phyloP scores from a whole-genome alignment of 2,329 filamentous ascomycete species.

The Beauveria bassiana region DNA sequence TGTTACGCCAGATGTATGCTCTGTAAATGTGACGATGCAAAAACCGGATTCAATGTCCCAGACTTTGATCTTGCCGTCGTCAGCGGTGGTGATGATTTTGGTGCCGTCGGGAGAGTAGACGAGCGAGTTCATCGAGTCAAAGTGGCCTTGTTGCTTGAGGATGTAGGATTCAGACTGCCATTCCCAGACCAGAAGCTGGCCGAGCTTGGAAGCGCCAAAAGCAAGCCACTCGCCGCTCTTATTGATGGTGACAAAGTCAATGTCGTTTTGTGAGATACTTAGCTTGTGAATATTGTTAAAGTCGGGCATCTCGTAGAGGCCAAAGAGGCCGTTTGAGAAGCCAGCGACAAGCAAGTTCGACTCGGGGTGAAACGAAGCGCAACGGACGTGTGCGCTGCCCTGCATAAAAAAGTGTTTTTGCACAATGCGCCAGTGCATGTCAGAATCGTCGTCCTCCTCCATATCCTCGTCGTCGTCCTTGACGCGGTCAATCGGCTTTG shows the following conservation, averaged over 20 bases:
- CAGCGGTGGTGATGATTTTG: constrained; percentile 84
- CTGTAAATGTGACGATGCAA: constrained; percentile 95
- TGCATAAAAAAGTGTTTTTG: constrained; percentile 92
- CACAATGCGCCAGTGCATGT: constrained; percentile 85
- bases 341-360: constrained; percentile 93
- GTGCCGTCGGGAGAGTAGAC: constrained; percentile 92
- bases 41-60: constrained; percentile 97
- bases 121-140: constrained; percentile 89
- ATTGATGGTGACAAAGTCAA: constrained; percentile 92
- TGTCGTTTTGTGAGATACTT: constrained; percentile 94
- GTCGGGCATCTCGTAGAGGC: constrained; percentile 89
- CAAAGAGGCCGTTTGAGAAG: constrained; percentile 91
- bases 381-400: constrained; percentile 76
- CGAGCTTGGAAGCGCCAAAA: constrained; percentile 89
- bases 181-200: constrained; percentile 97
- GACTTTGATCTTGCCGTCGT: constrained; percentile 97
- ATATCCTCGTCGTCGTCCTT: constrained; percentile 53
- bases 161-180: constrained; percentile 99
- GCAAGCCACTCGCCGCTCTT: constrained; percentile 94
- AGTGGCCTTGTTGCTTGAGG: constrained; percentile 94
- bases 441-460: constrained; percentile 50
- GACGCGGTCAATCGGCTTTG: constrained; percentile 47
- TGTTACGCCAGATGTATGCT: constrained; percentile 90
- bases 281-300: constrained; percentile 90
- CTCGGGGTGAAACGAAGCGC: constrained; percentile 79